These are phyloP conservation scores for Pseudoperonospora humuli DNA, from an alignment of 352 stramenopile species.

Conservation along the genomic window DNA sequence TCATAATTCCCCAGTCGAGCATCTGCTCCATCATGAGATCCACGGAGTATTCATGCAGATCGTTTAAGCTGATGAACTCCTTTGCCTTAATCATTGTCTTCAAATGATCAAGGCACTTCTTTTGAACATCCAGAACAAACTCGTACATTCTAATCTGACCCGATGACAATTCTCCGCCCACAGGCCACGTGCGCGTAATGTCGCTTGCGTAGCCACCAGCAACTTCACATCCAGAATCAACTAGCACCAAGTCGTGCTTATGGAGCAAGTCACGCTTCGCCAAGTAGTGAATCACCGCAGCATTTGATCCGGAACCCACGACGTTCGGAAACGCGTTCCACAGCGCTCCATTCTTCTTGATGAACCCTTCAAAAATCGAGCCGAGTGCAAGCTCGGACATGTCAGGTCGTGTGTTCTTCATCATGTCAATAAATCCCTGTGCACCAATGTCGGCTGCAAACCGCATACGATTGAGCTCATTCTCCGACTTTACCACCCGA, in stretches of 20 bases:
- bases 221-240: slow-evolving; percentile 78
- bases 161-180: slow-evolving; percentile 33
- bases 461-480: slow-evolving; percentile 68
- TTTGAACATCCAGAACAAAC: slow-evolving; percentile 73
- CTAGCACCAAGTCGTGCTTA: slow-evolving; percentile 68
- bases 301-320: slow-evolving; percentile 67
- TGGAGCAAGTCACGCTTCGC: slow-evolving; percentile 56
- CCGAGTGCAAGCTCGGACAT: slow-evolving; percentile 72
- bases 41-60: slow-evolving; percentile 69
- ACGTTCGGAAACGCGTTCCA: slow-evolving; percentile 82
- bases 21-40: slow-evolving; percentile 62
- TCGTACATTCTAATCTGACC: slow-evolving; percentile 64
- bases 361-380: slow-evolving; percentile 58
- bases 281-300: slow-evolving; percentile 80
- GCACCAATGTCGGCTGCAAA: slow-evolving; percentile 59
- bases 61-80: slow-evolving; percentile 53
- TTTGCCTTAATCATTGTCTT: slow-evolving; percentile 33
- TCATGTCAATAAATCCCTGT: slow-evolving; percentile 71
- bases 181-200: slow-evolving; percentile 76
- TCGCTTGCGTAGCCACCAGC: slow-evolving; percentile 72
- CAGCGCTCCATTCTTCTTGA: slow-evolving; percentile 65
- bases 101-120: slow-evolving; percentile 58
- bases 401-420: slow-evolving; percentile 46
- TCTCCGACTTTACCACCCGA: slow-evolving; percentile 63
- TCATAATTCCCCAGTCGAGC: slow-evolving; percentile 56